Base-by-base conservation (phyloP, 306 rosid genomes). In the Vigna unguiculata region DNA sequence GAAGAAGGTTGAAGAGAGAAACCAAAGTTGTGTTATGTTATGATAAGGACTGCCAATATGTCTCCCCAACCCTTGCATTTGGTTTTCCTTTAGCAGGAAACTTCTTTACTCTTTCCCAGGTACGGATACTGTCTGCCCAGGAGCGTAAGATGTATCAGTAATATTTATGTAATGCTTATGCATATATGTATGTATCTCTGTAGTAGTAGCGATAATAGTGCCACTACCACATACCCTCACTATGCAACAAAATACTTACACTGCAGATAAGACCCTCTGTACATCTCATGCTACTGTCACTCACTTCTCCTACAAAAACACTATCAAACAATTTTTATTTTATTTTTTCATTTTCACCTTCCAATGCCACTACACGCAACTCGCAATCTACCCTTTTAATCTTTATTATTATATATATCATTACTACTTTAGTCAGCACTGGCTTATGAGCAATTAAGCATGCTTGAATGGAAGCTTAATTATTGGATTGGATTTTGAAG, bases 21-120 rank as follows among this genome's bases (percentile, higher is more conserved):
- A 64, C 4, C 20, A 78, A 61, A 40, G 57, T 36, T 70, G 74
- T 48, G 77, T n/a, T 21, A 36, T 32, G 57, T 59, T 53, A 80
- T 66, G 83, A 85, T 51, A 81, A 67, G 52, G 86, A 85, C 93
- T 85, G 85, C 19, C 38, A 78, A 80, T 67, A 53, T 79, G 84
- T 65, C 84, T 70, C 85, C 85, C 52, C 38, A 16, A 17, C 22
- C 65, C n/a, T 68, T 30, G 75, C 80, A 85, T 61, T 80, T 78
- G 87, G 83, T 75, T 82, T 53, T 60, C 77, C 79, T 78, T 81
- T 68, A 73, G 81, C 84, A 88, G 96, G 96, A 90, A 88, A 88
- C 90, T 90, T 90, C 96, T 88, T 86, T 89, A 86, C 90, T 81
- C 93, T 76, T 86, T 88, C 91, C 86, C 78, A 80, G 57, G 90